Evolutionary conservation across 495 filamentous ascomycete species (phyloP).

Genomic region (Tuber indicum): DNA sequence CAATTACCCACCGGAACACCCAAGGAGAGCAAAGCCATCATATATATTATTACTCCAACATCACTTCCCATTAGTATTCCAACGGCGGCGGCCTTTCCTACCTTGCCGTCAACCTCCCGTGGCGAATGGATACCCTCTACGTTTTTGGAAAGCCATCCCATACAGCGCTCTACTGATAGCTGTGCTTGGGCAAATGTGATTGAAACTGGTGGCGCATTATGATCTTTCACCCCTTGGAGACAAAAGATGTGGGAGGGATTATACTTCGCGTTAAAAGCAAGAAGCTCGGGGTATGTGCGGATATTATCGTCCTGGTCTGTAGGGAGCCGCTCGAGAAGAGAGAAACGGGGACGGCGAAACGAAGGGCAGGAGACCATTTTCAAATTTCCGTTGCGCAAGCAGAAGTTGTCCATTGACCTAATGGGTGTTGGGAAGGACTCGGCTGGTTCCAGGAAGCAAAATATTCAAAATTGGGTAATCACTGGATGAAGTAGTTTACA

Average conservation of each 20-base stretch:
- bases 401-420: neutral
- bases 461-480: neutral
- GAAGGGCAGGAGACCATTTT: slow-evolving; percentile 4
- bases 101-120: slow-evolving; percentile 11
- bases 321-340: slow-evolving; percentile 17
- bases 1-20: slow-evolving; percentile 24
- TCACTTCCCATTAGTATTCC: slow-evolving; percentile 35
- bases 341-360: slow-evolving; percentile 25
- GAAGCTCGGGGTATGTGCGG: slow-evolving; percentile 26
- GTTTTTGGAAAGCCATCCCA: slow-evolving; percentile 14
- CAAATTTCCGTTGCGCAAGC: neutral
- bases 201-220: slow-evolving; percentile 8
- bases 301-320: slow-evolving; percentile 20
- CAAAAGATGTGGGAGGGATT: slow-evolving; percentile 26
- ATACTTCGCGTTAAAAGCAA: slow-evolving; percentile 28
- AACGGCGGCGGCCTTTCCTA: slow-evolving; percentile 20
- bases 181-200: slow-evolving; percentile 30
- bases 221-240: slow-evolving; percentile 25
- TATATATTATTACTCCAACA: slow-evolving; percentile 28
- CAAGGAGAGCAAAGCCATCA: slow-evolving; percentile 30
- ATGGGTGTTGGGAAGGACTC: neutral
- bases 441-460: neutral
- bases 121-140: slow-evolving; percentile 20
- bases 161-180: slow-evolving; percentile 26
- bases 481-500: neutral